Evolutionary conservation across 1,284 basidiomycete species (phyloP).

Genomic region (Ceraceosorus guamensis): DNA sequence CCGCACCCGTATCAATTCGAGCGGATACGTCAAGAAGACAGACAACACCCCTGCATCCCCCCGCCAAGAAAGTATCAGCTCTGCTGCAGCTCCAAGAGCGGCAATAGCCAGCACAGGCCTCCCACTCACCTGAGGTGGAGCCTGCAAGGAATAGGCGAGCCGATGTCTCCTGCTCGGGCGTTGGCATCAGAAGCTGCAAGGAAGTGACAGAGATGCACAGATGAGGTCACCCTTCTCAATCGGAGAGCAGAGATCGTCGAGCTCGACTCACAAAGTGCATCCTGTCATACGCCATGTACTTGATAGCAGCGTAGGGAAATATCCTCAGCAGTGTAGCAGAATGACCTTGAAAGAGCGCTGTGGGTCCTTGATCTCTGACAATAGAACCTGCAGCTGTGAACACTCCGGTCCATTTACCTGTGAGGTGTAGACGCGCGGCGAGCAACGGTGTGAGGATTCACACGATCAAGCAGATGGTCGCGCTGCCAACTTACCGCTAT

Average conservation of each 20-base stretch:
- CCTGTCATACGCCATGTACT: constrained; percentile 92
- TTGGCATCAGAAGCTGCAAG: constrained; percentile 67
- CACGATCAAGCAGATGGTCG: too few species aligned
- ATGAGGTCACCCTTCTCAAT: not conserved
- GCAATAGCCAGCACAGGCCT: too few species aligned
- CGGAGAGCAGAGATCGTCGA: not conserved
- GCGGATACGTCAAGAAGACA: constrained; percentile 84
- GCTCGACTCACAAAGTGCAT: constrained; percentile 60
- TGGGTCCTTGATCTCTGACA: constrained; percentile 63
- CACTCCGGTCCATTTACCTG: constrained; percentile 78
- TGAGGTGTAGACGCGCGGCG: too few species aligned
- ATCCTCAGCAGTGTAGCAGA: constrained; percentile 69
- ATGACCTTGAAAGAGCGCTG: constrained; percentile 89
- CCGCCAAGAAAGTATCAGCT: too few species aligned
- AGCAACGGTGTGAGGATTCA: constrained; percentile 52
- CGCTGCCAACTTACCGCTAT: constrained; percentile 76
- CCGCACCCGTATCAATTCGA: constrained; percentile 89
- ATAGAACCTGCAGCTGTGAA: constrained; percentile 75
- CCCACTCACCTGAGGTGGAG: constrained; percentile 78
- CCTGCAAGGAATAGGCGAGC: constrained; percentile 78
- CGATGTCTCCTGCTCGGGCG: constrained; percentile 69
- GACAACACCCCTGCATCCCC: too few species aligned
- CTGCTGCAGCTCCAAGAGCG: too few species aligned
- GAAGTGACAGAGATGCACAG: not conserved
- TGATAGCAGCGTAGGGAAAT: constrained; percentile 94